A percentile compares a stretch with the other conserved stretches of the same genome.
These are phyloP conservation scores for Sesbania bispinosa DNA, from an alignment of 306 rosid genomes.

Conservation along the genomic window DNA sequence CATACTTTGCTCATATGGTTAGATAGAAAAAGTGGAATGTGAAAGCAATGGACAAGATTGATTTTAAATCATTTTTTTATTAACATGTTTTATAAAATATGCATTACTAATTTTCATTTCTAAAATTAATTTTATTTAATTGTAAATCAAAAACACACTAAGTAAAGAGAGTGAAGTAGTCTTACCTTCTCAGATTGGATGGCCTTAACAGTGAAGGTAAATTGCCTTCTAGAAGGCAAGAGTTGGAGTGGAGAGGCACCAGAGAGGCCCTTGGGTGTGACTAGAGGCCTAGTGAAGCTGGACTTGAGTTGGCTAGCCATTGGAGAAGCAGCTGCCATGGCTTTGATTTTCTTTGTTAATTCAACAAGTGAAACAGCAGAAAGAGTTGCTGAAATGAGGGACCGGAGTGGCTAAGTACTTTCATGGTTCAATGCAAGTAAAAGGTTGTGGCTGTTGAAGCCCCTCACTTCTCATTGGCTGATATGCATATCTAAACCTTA, in stretches of 20 bases:
- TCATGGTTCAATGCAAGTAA: slow-evolving; percentile 15
- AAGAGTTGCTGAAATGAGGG: slow-evolving; percentile 5
- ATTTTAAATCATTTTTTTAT: too few species aligned
- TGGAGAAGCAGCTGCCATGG: slow-evolving; percentile 82
- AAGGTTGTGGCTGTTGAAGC: slow-evolving; percentile 45
- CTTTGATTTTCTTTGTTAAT: background rate
- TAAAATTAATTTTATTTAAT: too few species aligned
- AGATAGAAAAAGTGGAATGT: background rate
- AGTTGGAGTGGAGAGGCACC: slow-evolving; percentile 48
- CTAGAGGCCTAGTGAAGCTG: slow-evolving; percentile 61
- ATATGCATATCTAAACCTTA: slow-evolving; percentile 40
- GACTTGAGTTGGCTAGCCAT: slow-evolving; percentile 90
- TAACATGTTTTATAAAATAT: too few species aligned
- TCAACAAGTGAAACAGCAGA: background rate
- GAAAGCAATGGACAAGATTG: too few species aligned
- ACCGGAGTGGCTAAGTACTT: slow-evolving; percentile 28
- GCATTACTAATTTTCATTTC: too few species aligned
- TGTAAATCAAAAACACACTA: too few species aligned
- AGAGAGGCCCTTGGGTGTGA: slow-evolving; percentile 70
- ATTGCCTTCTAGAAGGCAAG: slow-evolving; percentile 34
- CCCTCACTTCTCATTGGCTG: slow-evolving; percentile 56
- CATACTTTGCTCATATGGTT: background rate
- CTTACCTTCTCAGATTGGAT: slow-evolving; percentile 78
- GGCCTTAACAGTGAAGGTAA: slow-evolving; percentile 65
- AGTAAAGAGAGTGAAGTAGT: background rate